Conservation (phyloP, 192 early-diverging fungal species). For the Backusella luteola region DNA sequence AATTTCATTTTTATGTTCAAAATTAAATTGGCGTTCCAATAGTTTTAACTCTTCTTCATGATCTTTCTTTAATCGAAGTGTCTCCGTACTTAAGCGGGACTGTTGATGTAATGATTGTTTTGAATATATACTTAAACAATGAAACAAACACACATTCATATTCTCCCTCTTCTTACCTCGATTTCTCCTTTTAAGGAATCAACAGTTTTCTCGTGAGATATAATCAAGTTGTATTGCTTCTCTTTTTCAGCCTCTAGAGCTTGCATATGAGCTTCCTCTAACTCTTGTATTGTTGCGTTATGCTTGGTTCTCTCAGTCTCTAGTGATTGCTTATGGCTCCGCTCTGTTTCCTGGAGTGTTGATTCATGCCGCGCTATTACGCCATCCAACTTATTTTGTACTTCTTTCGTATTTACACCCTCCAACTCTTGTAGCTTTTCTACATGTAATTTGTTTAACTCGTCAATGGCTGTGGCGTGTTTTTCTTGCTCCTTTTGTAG, state of each 20-base stretch:
- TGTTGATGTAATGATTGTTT: not conserved
- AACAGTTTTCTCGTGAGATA: not conserved
- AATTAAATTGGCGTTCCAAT: not conserved
- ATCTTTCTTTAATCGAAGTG: not conserved
- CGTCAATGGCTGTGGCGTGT: not conserved
- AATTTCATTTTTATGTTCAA: not conserved
- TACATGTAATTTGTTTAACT: not conserved
- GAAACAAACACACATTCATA: not conserved
- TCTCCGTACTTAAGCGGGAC: not conserved
- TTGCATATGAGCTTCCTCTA: not conserved
- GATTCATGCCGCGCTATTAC: not conserved
- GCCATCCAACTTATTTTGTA: not conserved
- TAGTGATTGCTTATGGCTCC: not conserved
- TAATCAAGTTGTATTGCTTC: not conserved
- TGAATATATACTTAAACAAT: not conserved
- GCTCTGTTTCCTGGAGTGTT: not conserved
- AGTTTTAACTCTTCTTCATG: constrained; percentile 2
- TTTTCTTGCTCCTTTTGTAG: not conserved
- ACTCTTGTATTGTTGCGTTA: not conserved
- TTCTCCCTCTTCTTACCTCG: not conserved
- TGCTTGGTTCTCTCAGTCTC: not conserved
- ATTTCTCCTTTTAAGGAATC: not conserved
- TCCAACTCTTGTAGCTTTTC: not conserved
- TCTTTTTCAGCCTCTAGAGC: not conserved
- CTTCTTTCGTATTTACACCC: not conserved